phyloP scores from a whole-genome alignment of 306 rosid genomes.

The Cucurbita argyrosperma region DNA sequence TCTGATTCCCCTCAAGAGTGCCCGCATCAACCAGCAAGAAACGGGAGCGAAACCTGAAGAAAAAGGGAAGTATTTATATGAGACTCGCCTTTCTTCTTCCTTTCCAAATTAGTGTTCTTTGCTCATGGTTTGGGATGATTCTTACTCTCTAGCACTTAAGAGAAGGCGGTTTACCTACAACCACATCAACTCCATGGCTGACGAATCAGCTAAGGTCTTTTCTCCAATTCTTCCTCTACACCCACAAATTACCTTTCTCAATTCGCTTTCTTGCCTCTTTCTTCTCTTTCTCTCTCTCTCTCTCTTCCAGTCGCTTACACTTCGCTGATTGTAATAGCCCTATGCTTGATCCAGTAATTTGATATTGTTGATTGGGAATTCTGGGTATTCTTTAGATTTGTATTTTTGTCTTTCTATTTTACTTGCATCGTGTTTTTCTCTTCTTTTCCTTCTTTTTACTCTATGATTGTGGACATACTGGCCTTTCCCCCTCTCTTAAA shows the following conservation, averaged over 20 bases:
- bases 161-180: conserved; percentile 33
- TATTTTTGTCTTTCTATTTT: background rate
- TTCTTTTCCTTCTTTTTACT: background rate
- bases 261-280: background rate
- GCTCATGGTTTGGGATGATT: conserved; percentile 43
- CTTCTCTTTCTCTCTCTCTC: background rate
- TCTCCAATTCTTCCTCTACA: background rate
- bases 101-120: background rate
- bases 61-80: background rate
- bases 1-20: background rate
- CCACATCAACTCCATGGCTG: conserved; percentile 37
- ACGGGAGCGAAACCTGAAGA: background rate
- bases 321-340: background rate
- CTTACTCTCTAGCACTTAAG: conserved; percentile 23
- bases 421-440: background rate
- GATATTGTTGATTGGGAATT: background rate
- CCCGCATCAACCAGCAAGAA: background rate
- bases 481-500: background rate
- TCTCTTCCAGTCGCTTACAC: background rate
- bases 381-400: background rate
- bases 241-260: background rate
- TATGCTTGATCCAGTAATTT: background rate
- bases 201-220: conserved; percentile 36
- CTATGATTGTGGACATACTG: background rate
- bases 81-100: background rate